Conservation (phyloP, 495 filamentous ascomycete genomes). For the Saxophila tyrrhenica region DNA sequence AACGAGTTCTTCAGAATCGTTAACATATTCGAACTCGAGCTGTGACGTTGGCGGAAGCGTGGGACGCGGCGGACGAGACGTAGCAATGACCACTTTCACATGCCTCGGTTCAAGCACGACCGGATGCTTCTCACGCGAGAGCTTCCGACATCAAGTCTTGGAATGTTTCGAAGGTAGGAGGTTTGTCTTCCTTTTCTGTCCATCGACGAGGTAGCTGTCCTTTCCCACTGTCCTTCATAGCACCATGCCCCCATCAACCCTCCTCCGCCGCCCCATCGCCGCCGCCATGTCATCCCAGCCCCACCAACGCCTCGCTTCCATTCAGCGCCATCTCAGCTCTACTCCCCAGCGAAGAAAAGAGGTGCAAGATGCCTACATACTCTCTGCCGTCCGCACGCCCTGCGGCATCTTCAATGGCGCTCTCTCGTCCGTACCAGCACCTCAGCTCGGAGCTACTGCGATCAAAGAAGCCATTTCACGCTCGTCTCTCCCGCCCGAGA, state of each 20-base stretch:
- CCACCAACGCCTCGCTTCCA: conserved; percentile 35
- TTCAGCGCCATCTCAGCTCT: conserved; percentile 56
- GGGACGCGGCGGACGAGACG: no score
- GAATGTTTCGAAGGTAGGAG: neutral
- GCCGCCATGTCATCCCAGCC: conserved; percentile 25
- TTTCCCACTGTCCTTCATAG: neutral
- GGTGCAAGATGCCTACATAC: conserved; percentile 80
- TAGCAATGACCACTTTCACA: no score
- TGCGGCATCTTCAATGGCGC: conserved; percentile 90
- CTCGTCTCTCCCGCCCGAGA: conserved; percentile 61
- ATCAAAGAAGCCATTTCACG: conserved; percentile 82
- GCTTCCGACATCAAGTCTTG: neutral
- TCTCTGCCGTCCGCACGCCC: conserved; percentile 78
- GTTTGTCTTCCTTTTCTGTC: neutral
- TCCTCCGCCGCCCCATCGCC: neutral
- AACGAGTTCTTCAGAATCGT: no score
- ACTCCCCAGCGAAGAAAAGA: conserved; percentile 49
- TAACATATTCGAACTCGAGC: no score
- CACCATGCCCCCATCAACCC: neutral
- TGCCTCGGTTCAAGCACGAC: no score
- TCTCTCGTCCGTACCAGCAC: conserved; percentile 68
- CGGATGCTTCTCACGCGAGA: no score
- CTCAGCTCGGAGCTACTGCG: conserved; percentile 72
- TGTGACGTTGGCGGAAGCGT: no score
- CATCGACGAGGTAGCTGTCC: no score